phyloP scores from a whole-genome alignment of 2,329 filamentous ascomycete species.

The Alternaria consortialis region DNA sequence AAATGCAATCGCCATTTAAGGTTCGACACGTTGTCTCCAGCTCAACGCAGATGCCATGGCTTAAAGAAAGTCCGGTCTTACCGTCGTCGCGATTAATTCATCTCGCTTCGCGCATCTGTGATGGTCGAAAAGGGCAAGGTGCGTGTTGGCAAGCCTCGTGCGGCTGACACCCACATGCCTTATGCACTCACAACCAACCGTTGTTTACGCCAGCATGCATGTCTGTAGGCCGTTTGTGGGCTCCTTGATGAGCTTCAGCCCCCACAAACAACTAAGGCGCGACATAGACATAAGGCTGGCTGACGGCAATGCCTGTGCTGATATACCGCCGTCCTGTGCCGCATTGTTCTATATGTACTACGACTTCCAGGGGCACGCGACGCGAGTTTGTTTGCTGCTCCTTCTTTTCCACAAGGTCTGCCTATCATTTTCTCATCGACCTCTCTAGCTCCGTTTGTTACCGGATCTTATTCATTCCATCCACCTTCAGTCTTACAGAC shows the following conservation, averaged over 20 bases:
- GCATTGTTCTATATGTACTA: slow-evolving; percentile 5
- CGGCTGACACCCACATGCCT: slow-evolving; percentile 10
- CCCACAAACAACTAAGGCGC: slow-evolving; percentile 4
- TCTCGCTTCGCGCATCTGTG: not conserved
- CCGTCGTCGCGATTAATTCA: not conserved
- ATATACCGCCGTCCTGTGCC: slow-evolving; percentile 1
- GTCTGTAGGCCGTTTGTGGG: not conserved
- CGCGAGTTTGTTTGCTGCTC: not conserved
- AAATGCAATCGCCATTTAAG: not conserved
- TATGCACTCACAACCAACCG: slow-evolving; percentile 3
- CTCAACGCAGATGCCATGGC: not conserved
- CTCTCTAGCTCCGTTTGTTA: too few relatives aligned
- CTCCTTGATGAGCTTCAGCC: slow-evolving; percentile 2
- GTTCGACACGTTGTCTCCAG: not conserved
- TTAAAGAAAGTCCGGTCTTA: not conserved
- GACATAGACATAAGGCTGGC: slow-evolving; percentile 15
- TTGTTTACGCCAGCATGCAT: not conserved
- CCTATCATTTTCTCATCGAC: not conserved
- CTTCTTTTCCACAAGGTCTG: not conserved
- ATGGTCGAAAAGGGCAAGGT: slow-evolving; percentile 6
- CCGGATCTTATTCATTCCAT: too few relatives aligned
- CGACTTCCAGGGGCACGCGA: slow-evolving; percentile 13
- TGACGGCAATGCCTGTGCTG: slow-evolving; percentile 8
- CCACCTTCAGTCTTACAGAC: not conserved
- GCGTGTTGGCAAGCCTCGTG: slow-evolving; percentile 6